Percentiles rank a stretch among this genome's conserved stretches.
These are phyloP conservation scores for Helotiales sp. DNA, from an alignment of 2,329 filamentous ascomycete genomes.

Conservation along the genomic window DNA sequence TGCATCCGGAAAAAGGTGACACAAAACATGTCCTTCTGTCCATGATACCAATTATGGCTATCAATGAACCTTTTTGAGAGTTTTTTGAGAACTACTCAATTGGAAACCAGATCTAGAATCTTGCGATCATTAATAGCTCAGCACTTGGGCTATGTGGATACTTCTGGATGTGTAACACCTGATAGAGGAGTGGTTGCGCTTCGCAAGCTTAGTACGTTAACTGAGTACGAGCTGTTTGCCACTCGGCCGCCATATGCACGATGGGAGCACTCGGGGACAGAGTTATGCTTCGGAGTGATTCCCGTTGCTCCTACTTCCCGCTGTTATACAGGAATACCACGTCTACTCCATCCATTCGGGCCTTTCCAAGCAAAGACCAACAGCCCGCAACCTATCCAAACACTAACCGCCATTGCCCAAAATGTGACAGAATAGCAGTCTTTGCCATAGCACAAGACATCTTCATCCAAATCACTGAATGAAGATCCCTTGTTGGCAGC, in stretches of 20 bases:
- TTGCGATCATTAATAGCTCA: too few relatives aligned
- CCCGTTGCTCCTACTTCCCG: neutral
- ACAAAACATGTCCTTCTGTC: neutral
- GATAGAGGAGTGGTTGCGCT: neutral
- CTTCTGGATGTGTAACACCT: neutral
- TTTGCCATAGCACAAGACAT: conserved; percentile 75
- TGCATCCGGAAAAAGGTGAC: neutral
- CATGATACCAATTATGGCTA: too few relatives aligned
- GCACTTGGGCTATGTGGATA: too few relatives aligned
- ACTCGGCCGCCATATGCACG: neutral
- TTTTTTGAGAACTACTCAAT: neutral
- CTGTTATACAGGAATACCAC: neutral
- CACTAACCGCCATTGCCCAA: conserved; percentile 81
- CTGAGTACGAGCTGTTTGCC: too few relatives aligned
- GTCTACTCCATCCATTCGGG: neutral
- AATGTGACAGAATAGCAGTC: conserved; percentile 80
- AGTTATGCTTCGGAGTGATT: neutral
- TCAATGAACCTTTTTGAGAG: too few relatives aligned
- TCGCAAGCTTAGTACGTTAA: neutral
- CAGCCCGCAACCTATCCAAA: conserved; percentile 73
- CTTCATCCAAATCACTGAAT: conserved; percentile 41
- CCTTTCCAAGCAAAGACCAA: conserved; percentile 53
- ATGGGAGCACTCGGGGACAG: neutral
- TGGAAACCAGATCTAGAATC: too few relatives aligned
- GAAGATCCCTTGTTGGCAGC: conserved; percentile 49